These are phyloP conservation scores for Iberis pinnata DNA, from an alignment of 345 rosid genomes.

Conservation along the genomic window DNA sequence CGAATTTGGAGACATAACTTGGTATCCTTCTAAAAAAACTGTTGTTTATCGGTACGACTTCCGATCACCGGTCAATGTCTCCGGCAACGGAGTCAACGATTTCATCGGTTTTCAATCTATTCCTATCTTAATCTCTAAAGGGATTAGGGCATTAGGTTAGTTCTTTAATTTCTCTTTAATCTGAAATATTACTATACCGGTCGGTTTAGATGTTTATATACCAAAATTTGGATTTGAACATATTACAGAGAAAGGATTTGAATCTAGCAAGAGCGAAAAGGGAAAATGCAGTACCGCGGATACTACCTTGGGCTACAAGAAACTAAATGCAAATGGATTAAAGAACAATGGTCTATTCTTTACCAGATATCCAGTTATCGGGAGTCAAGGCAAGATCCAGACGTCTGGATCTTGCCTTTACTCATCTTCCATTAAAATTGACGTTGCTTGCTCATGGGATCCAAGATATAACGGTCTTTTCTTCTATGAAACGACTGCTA, in stretches of 20 bases:
- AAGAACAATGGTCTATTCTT: conserved; percentile 56
- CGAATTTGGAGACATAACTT: conserved; percentile 76
- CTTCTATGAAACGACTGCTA: conserved; percentile 73
- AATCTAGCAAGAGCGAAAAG: conserved; percentile 35
- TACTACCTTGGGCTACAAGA: conserved; percentile 49
- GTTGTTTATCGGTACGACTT: conserved; percentile 72
- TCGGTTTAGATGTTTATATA: background rate
- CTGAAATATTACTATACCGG: background rate
- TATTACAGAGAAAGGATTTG: conserved; percentile 56
- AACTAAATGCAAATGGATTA: conserved; percentile 57
- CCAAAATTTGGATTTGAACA: background rate
- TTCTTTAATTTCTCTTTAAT: background rate
- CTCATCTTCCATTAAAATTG: conserved; percentile 38
- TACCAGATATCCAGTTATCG: conserved; percentile 75
- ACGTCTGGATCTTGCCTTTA: conserved; percentile 79
- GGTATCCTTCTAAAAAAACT: conserved; percentile 71
- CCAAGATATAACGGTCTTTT: conserved; percentile 65
- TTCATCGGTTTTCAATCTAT: conserved; percentile 70
- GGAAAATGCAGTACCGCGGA: conserved; percentile 56
- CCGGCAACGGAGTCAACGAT: conserved; percentile 62
- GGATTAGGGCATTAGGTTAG: conserved; percentile 57
- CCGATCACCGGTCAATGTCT: conserved; percentile 41
- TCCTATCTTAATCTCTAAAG: conserved; percentile 45
- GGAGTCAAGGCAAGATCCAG: conserved; percentile 73
- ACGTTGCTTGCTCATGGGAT: conserved; percentile 65